Conservation (phyloP, 192 early-diverging fungal species). For the Podila epicladia region DNA sequence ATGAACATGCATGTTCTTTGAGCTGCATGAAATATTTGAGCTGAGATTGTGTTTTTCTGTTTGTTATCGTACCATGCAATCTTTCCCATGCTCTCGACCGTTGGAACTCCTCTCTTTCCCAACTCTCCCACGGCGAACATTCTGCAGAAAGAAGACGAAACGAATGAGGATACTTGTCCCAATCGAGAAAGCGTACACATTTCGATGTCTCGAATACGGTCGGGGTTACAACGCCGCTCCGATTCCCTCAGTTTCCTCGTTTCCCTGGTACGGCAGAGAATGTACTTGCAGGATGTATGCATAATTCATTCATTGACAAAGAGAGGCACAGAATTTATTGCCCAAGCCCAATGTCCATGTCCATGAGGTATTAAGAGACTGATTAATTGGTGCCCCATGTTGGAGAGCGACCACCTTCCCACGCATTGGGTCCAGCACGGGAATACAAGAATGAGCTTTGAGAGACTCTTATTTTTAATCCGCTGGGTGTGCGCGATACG, state of each 20-base stretch:
- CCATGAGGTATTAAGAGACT: neutral
- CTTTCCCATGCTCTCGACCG: neutral
- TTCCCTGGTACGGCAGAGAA: neutral
- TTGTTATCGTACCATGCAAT: neutral
- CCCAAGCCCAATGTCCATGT: neutral
- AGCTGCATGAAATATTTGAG: no score
- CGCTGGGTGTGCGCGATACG: no score
- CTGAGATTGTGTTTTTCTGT: neutral
- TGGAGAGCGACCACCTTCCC: no score
- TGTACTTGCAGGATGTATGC: conserved; percentile 1
- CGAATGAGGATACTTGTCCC: no score
- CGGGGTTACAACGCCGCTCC: neutral
- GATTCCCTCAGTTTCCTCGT: neutral
- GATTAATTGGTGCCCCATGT: neutral
- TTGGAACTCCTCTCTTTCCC: neutral
- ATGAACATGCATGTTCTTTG: no score
- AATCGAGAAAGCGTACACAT: neutral
- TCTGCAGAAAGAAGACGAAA: neutral
- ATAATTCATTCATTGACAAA: neutral
- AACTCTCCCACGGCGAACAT: conserved; percentile 3
- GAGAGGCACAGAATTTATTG: neutral
- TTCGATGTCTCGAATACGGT: neutral
- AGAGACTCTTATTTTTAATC: no score
- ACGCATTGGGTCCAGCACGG: no score
- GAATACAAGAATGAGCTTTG: no score